Conservation (phyloP, 164 flowering plant genomes). For the Vitis rotundifolia region DNA sequence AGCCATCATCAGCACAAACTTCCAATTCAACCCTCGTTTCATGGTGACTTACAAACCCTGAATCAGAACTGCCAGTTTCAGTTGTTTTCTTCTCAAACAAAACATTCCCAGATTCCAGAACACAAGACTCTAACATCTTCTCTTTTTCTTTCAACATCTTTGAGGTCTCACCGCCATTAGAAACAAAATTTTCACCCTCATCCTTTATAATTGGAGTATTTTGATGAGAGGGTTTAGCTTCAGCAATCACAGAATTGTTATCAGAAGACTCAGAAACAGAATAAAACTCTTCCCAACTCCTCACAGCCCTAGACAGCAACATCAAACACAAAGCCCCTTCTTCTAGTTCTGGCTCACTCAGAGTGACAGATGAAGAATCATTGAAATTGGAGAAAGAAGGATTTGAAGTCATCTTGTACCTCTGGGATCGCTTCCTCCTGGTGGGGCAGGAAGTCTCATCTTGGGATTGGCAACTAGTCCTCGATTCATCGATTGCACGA, state of each 20-base stretch:
- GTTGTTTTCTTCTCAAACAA: not conserved
- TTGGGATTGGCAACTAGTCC: constrained; percentile 10
- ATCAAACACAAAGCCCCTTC: constrained; percentile 37
- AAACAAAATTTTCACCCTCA: constrained; percentile 6
- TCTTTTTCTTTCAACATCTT: constrained; percentile 2
- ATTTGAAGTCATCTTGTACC: constrained; percentile 19
- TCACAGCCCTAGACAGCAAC: constrained; percentile 40
- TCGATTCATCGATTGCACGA: not conserved
- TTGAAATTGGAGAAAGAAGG: constrained; percentile 19
- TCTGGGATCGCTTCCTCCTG: constrained; percentile 33
- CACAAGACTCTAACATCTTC: constrained; percentile 6
- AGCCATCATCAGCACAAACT: not conserved
- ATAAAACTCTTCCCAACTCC: constrained; percentile 4
- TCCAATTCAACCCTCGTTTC: constrained; percentile 2
- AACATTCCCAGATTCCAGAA: not conserved
- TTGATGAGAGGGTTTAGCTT: constrained; percentile 2
- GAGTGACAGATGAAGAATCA: constrained; percentile 21
- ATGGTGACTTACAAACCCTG: not conserved
- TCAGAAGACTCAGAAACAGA: constrained; percentile 7
- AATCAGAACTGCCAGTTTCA: not conserved
- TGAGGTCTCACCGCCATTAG: not conserved
- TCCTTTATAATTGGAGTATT: not conserved
- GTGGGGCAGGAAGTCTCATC: constrained; percentile 13
- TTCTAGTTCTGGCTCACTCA: constrained; percentile 24
- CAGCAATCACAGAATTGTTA: constrained; percentile 6